Evolutionary conservation across 2,329 filamentous ascomycete species (phyloP).

Genomic region (Cordyceps militaris): DNA sequence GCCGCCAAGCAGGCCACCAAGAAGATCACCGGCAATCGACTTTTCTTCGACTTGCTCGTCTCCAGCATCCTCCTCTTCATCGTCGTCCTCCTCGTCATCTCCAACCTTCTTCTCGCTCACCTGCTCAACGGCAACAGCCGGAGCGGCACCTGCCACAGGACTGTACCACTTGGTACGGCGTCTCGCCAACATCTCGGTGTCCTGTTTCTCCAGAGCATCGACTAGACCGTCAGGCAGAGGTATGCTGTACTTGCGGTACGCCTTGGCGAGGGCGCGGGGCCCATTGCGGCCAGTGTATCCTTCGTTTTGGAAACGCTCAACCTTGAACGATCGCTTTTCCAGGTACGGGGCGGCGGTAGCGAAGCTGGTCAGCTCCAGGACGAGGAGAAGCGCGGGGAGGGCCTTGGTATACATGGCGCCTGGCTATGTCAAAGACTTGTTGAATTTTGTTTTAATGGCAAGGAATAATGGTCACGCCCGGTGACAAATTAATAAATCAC

Average conservation of each 20-base stretch:
- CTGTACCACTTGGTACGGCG: slow-evolving; percentile 8
- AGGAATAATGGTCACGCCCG: neutral
- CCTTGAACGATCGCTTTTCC: slow-evolving; percentile 53
- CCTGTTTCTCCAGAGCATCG: slow-evolving; percentile 27
- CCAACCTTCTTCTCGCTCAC: neutral
- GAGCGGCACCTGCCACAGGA: no score
- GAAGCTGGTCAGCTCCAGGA: slow-evolving; percentile 42
- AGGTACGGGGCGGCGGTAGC: slow-evolving; percentile 30
- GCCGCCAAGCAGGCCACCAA: neutral
- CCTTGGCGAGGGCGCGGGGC: slow-evolving; percentile 54
- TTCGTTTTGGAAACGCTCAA: slow-evolving; percentile 50
- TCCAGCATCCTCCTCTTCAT: neutral
- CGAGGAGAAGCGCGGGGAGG: slow-evolving; percentile 34
- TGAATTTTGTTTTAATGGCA: neutral
- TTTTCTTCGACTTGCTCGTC: neutral
- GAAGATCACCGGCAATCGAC: neutral
- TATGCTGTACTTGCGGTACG: slow-evolving; percentile 62
- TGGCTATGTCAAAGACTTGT: neutral
- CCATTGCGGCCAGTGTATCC: slow-evolving; percentile 50
- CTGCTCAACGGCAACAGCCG: neutral
- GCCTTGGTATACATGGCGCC: slow-evolving; percentile 9
- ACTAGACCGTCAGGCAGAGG: slow-evolving; percentile 37
- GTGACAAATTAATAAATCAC: neutral
- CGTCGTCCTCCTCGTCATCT: neutral
- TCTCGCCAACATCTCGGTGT: neutral